A percentile compares a stretch with the other conserved stretches of the same genome.
These are phyloP conservation scores for Aspergillus indologenus DNA, from an alignment of 495 filamentous ascomycete species.

Conservation along the genomic window DNA sequence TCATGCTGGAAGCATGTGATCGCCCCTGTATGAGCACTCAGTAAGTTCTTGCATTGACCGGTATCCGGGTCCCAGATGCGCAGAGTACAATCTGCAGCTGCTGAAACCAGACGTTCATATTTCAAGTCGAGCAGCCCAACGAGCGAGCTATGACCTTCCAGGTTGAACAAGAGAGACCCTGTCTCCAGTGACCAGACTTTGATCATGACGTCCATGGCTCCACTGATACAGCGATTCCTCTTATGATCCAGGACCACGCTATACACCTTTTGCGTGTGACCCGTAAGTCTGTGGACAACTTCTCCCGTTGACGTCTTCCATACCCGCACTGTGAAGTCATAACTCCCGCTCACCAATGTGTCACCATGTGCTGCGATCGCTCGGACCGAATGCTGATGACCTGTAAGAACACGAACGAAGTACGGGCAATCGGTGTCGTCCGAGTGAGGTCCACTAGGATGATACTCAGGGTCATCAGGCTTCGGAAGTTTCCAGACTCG, in stretches of 20 bases:
- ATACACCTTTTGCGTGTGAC: slow-evolving; percentile 93
- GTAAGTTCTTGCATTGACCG: slow-evolving; percentile 82
- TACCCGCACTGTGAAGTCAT: slow-evolving; percentile 92
- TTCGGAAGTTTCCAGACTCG: slow-evolving; percentile 96
- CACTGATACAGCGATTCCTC: slow-evolving; percentile 93
- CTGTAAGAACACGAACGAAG: slow-evolving; percentile 81
- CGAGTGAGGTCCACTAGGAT: slow-evolving; percentile 68
- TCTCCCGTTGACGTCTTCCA: slow-evolving; percentile 98
- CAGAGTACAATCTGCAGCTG: slow-evolving; percentile 91
- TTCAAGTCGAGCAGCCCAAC: slow-evolving; percentile 88
- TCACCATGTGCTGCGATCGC: slow-evolving; percentile 96
- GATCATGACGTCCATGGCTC: slow-evolving; percentile 96
- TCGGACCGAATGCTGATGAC: slow-evolving; percentile 93
- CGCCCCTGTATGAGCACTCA: slow-evolving; percentile 91
- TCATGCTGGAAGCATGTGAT: slow-evolving; percentile 99
- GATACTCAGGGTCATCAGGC: slow-evolving; percentile 67
- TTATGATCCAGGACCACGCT: slow-evolving; percentile 93
- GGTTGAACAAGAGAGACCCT: slow-evolving; percentile 77
- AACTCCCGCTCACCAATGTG: slow-evolving; percentile 97
- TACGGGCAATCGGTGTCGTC: slow-evolving; percentile 89
- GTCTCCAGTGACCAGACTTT: slow-evolving; percentile 98
- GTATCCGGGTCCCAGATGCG: slow-evolving; percentile 96
- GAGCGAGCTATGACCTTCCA: slow-evolving; percentile 92
- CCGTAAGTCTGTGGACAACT: slow-evolving; percentile 78
- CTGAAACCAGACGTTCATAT: slow-evolving; percentile 85